Conservation (phyloP, 345 rosid genomes). For the Fremontodendron californicum region DNA sequence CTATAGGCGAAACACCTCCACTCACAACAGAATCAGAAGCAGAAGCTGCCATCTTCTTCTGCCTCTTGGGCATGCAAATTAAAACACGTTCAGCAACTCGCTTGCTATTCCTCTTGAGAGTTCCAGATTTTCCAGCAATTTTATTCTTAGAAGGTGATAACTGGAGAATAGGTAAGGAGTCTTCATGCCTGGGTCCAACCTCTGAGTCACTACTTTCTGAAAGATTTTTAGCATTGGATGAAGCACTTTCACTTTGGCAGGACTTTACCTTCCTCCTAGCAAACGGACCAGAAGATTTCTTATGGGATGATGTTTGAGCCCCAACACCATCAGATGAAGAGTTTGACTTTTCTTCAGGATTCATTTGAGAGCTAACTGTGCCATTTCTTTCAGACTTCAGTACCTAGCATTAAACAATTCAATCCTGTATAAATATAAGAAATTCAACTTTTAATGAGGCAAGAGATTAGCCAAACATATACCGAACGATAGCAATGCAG, state of each 20-base stretch:
- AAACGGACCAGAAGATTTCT: conserved; percentile 48
- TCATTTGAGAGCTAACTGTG: conserved; percentile 24
- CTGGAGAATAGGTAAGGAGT: conserved; percentile 29
- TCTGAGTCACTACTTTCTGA: conserved; percentile 89
- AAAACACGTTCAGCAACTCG: conserved; percentile 80
- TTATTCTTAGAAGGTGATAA: conserved; percentile 58
- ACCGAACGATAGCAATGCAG: conserved; percentile 73
- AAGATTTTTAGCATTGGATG: conserved; percentile 68
- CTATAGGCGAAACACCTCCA: conserved; percentile 47
- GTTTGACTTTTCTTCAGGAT: conserved; percentile 42
- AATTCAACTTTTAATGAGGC: neutral
- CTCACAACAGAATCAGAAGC: conserved; percentile 73
- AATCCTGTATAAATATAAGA: neutral
- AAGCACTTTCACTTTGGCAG: conserved; percentile 88
- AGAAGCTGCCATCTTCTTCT: conserved; percentile 62
- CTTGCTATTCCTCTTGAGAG: conserved; percentile 74
- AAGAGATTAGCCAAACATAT: conserved; percentile 18
- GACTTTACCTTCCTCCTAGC: conserved; percentile 50
- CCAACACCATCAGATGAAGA: conserved; percentile 54
- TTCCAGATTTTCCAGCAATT: conserved; percentile 52
- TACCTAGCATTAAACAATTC: conserved; percentile 35
- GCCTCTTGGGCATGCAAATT: conserved; percentile 69
- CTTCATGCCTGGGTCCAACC: conserved; percentile 53
- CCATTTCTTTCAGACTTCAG: conserved; percentile 49
- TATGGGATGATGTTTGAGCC: conserved; percentile 39